phyloP scores from a whole-genome alignment of 495 filamentous ascomycete genomes.

The Penicillium cataractarum region DNA sequence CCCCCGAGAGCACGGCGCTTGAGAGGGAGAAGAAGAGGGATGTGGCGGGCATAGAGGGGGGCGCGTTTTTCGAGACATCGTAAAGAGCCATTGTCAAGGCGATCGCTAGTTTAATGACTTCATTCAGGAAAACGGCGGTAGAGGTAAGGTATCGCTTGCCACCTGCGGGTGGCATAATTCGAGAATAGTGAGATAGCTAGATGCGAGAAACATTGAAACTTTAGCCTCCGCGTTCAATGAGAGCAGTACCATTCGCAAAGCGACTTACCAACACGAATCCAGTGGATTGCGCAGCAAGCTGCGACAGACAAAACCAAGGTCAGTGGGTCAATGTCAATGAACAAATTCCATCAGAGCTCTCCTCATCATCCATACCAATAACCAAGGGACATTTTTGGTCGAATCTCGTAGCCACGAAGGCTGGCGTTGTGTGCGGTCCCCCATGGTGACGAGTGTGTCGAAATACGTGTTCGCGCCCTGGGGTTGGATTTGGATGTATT shows the following conservation, averaged over 20 bases:
- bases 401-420: slow-evolving; percentile 61
- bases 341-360: not conserved
- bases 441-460: slow-evolving; percentile 33
- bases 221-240: slow-evolving; percentile 17
- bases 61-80: slow-evolving; percentile 75
- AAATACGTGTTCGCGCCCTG: slow-evolving; percentile 16
- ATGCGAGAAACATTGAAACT: not conserved
- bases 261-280: slow-evolving; percentile 46
- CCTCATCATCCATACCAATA: slow-evolving; percentile 61
- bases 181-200: slow-evolving; percentile 89
- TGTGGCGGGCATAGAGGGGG: slow-evolving; percentile 75
- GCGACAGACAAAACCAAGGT: slow-evolving; percentile 20
- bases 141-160: slow-evolving; percentile 90
- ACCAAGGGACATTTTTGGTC: slow-evolving; percentile 77
- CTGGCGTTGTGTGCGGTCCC: slow-evolving; percentile 40
- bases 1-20: slow-evolving; percentile 80
- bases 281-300: slow-evolving; percentile 48
- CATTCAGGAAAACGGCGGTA: slow-evolving; percentile 92
- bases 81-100: slow-evolving; percentile 84
- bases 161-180: slow-evolving; percentile 80
- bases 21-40: slow-evolving; percentile 80
- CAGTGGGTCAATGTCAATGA: slow-evolving; percentile 10
- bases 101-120: slow-evolving; percentile 86
- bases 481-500: slow-evolving; percentile 11
- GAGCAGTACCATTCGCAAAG: not conserved